Percentiles rank a stretch among this genome's conserved stretches.
Conservation (phyloP, 2,329 filamentous ascomycete genomes). For the Sporothrix mexicana region DNA sequence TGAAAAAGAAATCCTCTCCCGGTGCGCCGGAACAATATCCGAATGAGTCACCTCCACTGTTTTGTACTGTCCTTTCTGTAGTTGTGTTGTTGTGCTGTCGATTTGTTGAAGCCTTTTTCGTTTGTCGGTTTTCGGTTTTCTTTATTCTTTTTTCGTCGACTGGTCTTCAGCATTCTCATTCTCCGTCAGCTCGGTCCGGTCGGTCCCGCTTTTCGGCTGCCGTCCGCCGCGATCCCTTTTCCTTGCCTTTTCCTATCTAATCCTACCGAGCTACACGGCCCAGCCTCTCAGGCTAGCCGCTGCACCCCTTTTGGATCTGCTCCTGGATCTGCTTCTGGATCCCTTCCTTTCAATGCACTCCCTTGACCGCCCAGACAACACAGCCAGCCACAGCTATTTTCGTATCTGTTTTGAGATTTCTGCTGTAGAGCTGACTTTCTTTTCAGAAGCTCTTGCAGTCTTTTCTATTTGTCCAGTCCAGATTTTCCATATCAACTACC, state of each 20-base stretch:
- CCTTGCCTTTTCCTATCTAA: conserved; percentile 19
- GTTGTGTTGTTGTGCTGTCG: too few relatives aligned
- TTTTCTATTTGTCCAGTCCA: not conserved
- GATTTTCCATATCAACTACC: not conserved
- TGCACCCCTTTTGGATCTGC: not conserved
- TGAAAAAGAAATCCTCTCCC: not conserved
- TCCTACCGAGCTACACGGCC: conserved; percentile 19
- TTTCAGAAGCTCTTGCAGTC: not conserved
- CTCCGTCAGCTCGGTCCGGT: conserved; percentile 8
- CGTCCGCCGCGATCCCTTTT: conserved; percentile 2
- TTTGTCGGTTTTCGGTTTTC: too few relatives aligned
- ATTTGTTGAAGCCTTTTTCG: not conserved
- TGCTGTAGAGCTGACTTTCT: not conserved
- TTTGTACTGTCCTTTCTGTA: too few relatives aligned
- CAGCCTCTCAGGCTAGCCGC: not conserved
- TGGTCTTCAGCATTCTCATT: too few relatives aligned
- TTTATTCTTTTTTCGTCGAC: too few relatives aligned
- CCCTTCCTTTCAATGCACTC: not conserved
- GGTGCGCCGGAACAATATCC: conserved; percentile 8
- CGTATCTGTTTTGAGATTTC: not conserved
- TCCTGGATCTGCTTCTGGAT: too few relatives aligned
- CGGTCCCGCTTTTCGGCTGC: conserved; percentile 26
- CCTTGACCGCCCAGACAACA: not conserved
- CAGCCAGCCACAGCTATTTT: not conserved
- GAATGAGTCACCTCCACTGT: conserved; percentile 20